Evolutionary conservation across 805 yeast species (phyloP), one percentile per base, ranked within the genome.

Genomic region (Candida takata): DNA sequence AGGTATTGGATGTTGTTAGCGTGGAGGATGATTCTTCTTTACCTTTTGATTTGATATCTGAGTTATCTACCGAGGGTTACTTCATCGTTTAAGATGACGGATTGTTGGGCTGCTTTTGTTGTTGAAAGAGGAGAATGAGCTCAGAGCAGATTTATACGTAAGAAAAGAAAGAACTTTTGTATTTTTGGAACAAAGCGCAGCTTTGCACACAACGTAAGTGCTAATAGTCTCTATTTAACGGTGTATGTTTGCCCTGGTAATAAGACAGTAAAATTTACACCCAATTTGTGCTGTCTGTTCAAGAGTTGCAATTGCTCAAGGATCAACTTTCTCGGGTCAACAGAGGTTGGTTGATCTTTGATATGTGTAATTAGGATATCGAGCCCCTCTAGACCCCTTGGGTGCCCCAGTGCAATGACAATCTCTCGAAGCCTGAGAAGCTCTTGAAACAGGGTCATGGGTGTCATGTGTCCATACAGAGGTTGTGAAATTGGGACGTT

Each of bases 391-490:
- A 55, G 24, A 0, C 55, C 50, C 0, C 31, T 13, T 11, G 23
- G 3, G 20, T 14, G n/a, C 4, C 11, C 14, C 10, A 5, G 17
- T 5, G 36, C 16, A 4, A 9, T 24, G 9, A 41, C 19, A 6
- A 40, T 33, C 5, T 15, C 21, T 8, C 31, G 15, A 8, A 42
- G 24, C 4, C 27, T 17, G 3, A 25, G 11, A 12, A 88, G 60
- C 49, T 85, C 95, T 6, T 60, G 51, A 10, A 83, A 66, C 20
- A 87, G 56, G 45, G 70, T 69, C 3, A 55, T 47, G 4, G 96
- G 95, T 10, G 82, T 78, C 58, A 87, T 52, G 58, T 87, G 97
- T 3, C 97, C 97, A 54, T 75, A 87, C 18, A 85, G 50, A 3
- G 73, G 69, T 6, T 67, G 65, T 8, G 62, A 57, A 2, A 64